A percentile compares a stretch with the other conserved stretches of the same genome.
These are phyloP conservation scores for Ampelomyces quisqualis DNA, from an alignment of 2,329 filamentous ascomycete species.

Conservation along the genomic window DNA sequence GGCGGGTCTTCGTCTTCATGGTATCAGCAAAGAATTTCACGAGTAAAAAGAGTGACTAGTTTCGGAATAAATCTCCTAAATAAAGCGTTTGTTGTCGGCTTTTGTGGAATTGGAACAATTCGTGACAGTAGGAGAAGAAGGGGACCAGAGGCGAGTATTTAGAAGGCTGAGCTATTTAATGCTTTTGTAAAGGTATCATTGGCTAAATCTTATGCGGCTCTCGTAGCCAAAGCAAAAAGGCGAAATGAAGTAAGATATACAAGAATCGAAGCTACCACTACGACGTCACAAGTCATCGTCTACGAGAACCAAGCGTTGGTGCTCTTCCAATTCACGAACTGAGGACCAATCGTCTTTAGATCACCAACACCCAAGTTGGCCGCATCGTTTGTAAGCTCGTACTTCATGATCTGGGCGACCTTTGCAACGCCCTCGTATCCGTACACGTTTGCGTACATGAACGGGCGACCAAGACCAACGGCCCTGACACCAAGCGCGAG, in stretches of 20 bases:
- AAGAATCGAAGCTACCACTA: background rate
- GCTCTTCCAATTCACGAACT: constrained; percentile 7
- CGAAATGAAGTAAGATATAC: background rate
- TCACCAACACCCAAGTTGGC: constrained; percentile 37
- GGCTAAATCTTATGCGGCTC: no score
- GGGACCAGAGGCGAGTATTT: no score
- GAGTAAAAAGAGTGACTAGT: no score
- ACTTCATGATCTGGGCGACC: constrained; percentile 54
- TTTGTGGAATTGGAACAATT: no score
- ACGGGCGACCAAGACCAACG: constrained; percentile 51
- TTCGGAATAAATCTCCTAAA: no score
- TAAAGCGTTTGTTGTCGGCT: no score
- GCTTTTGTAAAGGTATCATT: no score
- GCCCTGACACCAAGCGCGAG: constrained; percentile 44
- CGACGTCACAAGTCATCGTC: background rate
- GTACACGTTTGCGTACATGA: constrained; percentile 57
- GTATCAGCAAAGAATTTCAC: no score
- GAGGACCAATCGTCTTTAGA: constrained; percentile 28
- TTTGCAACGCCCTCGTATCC: constrained; percentile 64
- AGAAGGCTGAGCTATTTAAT: no score
- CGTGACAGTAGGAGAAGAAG: no score
- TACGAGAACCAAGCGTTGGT: background rate
- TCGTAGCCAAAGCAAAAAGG: background rate
- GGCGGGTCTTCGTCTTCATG: no score
- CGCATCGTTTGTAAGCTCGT: constrained; percentile 48